phyloP scores from a whole-genome alignment of 2,329 filamentous ascomycete genomes.

The Ascochyta lentis region DNA sequence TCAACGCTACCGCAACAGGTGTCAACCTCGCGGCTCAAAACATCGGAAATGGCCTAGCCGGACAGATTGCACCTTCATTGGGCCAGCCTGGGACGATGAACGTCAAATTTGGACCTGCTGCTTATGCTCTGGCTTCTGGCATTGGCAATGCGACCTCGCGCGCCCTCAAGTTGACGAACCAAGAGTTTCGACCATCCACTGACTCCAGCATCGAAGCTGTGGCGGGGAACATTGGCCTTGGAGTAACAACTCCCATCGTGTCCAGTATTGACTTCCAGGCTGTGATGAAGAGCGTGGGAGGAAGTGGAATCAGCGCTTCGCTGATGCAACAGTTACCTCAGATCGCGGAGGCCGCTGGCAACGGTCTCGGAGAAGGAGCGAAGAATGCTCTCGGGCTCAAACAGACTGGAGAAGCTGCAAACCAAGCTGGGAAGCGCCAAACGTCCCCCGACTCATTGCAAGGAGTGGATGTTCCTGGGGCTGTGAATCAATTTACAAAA shows the following conservation, averaged over 20 bases:
- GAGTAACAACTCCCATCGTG: conserved; percentile 32
- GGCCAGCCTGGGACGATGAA: background rate
- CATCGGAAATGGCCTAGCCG: conserved; percentile 33
- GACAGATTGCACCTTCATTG: conserved; percentile 28
- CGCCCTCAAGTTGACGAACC: conserved; percentile 33
- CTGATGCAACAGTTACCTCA: conserved; percentile 30
- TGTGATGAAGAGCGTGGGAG: conserved; percentile 21
- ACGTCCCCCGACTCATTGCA: conserved; percentile 6
- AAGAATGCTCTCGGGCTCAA: conserved; percentile 30
- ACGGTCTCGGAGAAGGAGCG: conserved; percentile 37
- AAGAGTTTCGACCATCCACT: conserved; percentile 26
- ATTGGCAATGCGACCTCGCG: conserved; percentile 37
- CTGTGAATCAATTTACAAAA: conserved; percentile 30
- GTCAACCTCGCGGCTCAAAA: conserved; percentile 36
- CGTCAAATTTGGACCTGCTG: conserved; percentile 25
- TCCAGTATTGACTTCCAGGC: conserved; percentile 30
- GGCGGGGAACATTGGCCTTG: conserved; percentile 38
- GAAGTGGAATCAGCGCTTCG: conserved; percentile 4
- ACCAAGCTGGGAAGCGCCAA: conserved; percentile 19
- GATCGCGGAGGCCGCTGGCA: conserved; percentile 35
- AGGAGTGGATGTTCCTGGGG: conserved; percentile 22
- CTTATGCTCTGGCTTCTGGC: conserved; percentile 36
- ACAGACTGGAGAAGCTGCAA: background rate
- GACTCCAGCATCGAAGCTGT: conserved; percentile 27
- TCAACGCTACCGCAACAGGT: conserved; percentile 31